Evolutionary conservation across 441 rosid genomes (phyloP), one percentile per base, ranked within the genome.

Genomic region (Eruca vesicaria): DNA sequence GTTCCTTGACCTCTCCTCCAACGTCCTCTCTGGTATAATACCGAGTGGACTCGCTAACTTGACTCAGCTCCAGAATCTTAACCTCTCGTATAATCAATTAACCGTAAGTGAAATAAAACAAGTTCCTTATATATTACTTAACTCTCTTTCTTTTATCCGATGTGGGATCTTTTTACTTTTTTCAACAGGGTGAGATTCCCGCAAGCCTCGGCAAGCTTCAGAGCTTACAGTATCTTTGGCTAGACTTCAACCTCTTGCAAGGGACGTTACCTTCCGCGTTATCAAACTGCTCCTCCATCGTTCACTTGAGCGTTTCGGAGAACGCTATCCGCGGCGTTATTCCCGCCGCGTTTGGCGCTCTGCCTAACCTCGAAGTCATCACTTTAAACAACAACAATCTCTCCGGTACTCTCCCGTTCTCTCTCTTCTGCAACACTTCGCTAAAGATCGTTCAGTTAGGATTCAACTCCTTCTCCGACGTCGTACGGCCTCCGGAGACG

Each of bases 201-300:
- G 89, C 89, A 28, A 78, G 82, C 12, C 65, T 96, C 2, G 98
- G 98, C 0, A 74, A 72, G 21, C 88, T 96, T 2, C 96, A 90
- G 71, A 62, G 79, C 28, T 85, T 96, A 2, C 87, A 90, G 82
- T 91, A 90, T 69, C 81, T 96, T 1, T 91, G 97, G 98, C 82
- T 94, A 0, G 99, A 94, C 71, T 82, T 72, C 75, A 94, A 92
- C 66, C 74, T 69, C 38, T 60, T 94, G 35, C 87, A 86, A 75
- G 99, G 97, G 15, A 91, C 99, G 55, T 50, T 96, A 48, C 98
- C 99, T 3, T 91, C 98, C 0, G 94, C 92, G 2, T 64, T 96
- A 7, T 87, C 92, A 0, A 96, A 93, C 75, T 90, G 97, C 59
- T 91, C 97, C 16, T 91, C 98, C 23, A 87, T 96, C 8, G 82